These are phyloP conservation scores for Aspergillus costaricaensis DNA, from an alignment of 2,329 filamentous ascomycete species.

Conservation along the genomic window DNA sequence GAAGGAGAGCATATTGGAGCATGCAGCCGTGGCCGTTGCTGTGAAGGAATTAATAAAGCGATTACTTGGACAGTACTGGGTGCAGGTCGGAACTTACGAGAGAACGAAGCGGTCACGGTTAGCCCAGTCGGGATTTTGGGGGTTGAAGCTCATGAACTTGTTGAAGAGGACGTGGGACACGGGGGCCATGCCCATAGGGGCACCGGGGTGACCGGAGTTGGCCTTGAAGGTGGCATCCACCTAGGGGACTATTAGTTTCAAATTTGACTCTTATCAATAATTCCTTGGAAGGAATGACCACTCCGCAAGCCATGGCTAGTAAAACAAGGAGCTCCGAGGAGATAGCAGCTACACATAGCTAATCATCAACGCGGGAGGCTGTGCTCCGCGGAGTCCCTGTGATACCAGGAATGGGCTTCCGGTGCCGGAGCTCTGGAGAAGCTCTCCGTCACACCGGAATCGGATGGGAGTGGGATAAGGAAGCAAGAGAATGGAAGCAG, in stretches of 20 bases:
- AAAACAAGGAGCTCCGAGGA: not conserved
- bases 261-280: not conserved
- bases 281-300: not conserved
- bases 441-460: not conserved
- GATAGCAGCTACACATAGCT: not conserved
- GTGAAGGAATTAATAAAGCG: conserved; percentile 17
- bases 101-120: conserved; percentile 99
- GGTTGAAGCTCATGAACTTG: conserved; percentile 99
- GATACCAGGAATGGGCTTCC: not conserved
- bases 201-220: conserved; percentile 98
- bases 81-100: conserved; percentile 68
- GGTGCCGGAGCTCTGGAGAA: not conserved
- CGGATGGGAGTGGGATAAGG: conserved; percentile 9
- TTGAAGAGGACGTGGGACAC: conserved; percentile 96
- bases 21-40: conserved; percentile 99
- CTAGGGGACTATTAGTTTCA: conserved; percentile 51
- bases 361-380: not conserved
- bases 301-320: not conserved
- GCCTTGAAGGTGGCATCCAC: conserved; percentile 95
- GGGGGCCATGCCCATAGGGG: conserved; percentile 96
- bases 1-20: conserved; percentile 97
- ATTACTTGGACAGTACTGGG: not conserved
- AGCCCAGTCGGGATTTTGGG: conserved; percentile 95
- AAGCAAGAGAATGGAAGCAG: conserved; percentile 9
- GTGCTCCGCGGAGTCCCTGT: not conserved